Conservation (phyloP, 352 stramenopile species). For the Phytophthora sp. region DNA sequence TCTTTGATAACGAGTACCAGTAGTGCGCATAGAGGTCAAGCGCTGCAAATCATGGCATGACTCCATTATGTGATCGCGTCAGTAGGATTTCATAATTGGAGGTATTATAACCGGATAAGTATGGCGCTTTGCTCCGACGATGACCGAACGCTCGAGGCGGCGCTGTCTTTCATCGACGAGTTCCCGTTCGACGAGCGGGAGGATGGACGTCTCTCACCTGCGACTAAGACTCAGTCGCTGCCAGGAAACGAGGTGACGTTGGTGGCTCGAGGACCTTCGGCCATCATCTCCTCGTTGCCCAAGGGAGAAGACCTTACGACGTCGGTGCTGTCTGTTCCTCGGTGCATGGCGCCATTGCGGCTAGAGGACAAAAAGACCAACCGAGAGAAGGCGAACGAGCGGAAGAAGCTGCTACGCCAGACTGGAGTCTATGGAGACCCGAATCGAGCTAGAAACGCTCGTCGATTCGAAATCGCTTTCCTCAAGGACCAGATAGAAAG, state of each 20-base stretch:
- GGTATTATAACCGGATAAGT: background rate
- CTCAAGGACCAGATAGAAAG: constrained; percentile 41
- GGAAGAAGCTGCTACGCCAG: constrained; percentile 30
- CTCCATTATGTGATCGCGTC: background rate
- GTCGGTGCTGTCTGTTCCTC: background rate
- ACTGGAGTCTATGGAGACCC: constrained; percentile 35
- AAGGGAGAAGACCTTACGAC: background rate
- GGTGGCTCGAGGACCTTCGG: background rate
- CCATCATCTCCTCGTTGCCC: background rate
- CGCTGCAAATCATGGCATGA: constrained; percentile 1
- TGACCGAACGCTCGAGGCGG: constrained; percentile 17
- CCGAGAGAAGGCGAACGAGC: constrained; percentile 11
- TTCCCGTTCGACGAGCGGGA: constrained; percentile 14
- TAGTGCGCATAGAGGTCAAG: no score
- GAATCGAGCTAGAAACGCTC: constrained; percentile 41
- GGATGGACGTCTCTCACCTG: background rate
- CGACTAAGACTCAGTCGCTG: background rate
- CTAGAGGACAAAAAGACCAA: constrained; percentile 12
- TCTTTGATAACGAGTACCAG: no score
- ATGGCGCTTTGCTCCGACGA: constrained; percentile 13
- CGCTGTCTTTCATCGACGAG: constrained; percentile 31
- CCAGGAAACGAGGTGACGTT: constrained; percentile 7
- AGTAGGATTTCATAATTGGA: background rate
- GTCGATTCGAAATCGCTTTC: constrained; percentile 45
- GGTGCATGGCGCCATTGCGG: constrained; percentile 1